Evolutionary conservation across 1,284 basidiomycete species (phyloP), one percentile per base, ranked within the genome.

Genomic region (Cryptococcus sp.): DNA sequence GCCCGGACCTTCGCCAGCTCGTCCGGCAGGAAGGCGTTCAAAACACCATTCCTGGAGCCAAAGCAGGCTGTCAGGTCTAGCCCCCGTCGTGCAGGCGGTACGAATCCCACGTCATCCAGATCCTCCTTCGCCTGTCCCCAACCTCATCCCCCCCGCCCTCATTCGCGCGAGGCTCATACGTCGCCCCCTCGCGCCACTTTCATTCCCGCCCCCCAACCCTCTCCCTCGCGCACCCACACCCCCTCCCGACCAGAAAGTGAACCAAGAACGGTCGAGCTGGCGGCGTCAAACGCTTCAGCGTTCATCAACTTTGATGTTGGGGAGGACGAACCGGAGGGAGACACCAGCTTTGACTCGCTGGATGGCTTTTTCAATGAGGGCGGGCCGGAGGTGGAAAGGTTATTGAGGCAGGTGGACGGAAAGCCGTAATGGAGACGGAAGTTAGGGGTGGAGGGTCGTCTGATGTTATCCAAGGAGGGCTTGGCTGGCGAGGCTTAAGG

Each of bases 271-370:
- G 46, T 7, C 38, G n/a, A 20, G 28, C 24, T 12, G 24, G 13
- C 9, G 46, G 21, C 13, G 33, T 15, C 38, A 15, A 23, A 11
- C 20, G 18, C 40, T 13, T 28, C 48, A 7, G 46, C 28, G 11
- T 57, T 56, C 45, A 50, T 52, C 13, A 60, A 63, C 50, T 57
- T 56, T 28, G 61, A 63, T 60, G 53, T 63, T 12, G 62, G 59
- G 21, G 62, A 58, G 45, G 45, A 55, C 18, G 62, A 64, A 3
- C 59, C 57, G 45, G 57, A 59, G 46, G 67, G 67, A 0, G 65
- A 70, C 58, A 62, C 54, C 16, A 65, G 63, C 35, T 66, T 69
- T 50, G 69, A 70, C 58, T 69, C 67, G 21, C 60, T 70, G 38
- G 69, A 70, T 56, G 62, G 64, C 9, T 56, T 68, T 20, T 65